phyloP scores from a whole-genome alignment of 768 basidiomycete species.

The Leucosporidium creatinivorum region DNA sequence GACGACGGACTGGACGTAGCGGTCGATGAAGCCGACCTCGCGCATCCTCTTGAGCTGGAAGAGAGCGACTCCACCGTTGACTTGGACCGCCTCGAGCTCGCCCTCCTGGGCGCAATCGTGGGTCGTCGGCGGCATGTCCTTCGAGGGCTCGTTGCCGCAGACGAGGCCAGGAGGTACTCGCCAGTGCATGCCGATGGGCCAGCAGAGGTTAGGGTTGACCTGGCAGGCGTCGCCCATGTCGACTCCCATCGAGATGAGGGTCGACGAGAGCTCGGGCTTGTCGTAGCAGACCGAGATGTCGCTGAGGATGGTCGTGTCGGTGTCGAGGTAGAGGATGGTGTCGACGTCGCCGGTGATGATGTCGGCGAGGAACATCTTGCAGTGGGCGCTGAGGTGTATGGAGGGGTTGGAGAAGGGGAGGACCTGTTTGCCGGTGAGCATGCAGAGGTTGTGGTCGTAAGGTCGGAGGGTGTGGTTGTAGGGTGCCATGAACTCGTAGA shows the following conservation, averaged over 20 bases:
- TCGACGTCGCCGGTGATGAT: constrained; percentile 26
- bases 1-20: constrained; percentile 28
- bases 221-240: constrained; percentile 35
- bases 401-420: constrained; percentile 27
- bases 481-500: constrained; percentile 14
- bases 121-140: neutral
- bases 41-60: constrained; percentile 25
- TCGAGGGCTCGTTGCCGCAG: constrained; percentile 24
- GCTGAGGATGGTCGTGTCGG: constrained; percentile 27
- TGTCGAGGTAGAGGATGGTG: constrained; percentile 32
- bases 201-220: constrained; percentile 20
- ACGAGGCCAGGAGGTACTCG: constrained; percentile 15
- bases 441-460: constrained; percentile 30
- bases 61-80: constrained; percentile 30
- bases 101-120: constrained; percentile 12
- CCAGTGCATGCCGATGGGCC: constrained; percentile 31
- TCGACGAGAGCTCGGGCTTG: neutral
- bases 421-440: constrained; percentile 4
- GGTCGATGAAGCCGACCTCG: constrained; percentile 23
- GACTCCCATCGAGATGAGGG: constrained; percentile 27
- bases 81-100: constrained; percentile 28
- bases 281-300: constrained; percentile 26
- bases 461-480: constrained; percentile 4
- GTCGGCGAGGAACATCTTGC: constrained; percentile 33
- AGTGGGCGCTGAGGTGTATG: constrained; percentile 31